Percentiles rank a stretch among this genome's conserved stretches.
These are phyloP conservation scores for Garcia nutans DNA, from an alignment of 345 rosid genomes.

Conservation along the genomic window DNA sequence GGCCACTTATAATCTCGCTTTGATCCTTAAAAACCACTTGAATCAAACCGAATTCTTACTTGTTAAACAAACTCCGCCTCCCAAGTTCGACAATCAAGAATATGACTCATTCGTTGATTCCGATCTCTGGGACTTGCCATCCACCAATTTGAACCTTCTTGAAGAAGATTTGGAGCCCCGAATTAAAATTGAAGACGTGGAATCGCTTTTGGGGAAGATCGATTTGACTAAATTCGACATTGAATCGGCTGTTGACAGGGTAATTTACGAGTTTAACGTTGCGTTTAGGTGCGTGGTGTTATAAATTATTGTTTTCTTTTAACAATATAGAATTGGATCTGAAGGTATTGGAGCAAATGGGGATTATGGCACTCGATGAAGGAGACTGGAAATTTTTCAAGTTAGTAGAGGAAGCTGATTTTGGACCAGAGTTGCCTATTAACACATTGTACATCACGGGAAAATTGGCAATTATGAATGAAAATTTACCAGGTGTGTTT, in stretches of 20 bases:
- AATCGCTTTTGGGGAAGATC: conserved; percentile 36
- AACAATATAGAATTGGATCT: background rate
- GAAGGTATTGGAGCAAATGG: conserved; percentile 59
- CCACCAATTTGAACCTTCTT: conserved; percentile 33
- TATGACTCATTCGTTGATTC: conserved; percentile 73
- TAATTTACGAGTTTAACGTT: conserved; percentile 17
- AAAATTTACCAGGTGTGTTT: conserved; percentile 44
- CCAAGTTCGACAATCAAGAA: conserved; percentile 50
- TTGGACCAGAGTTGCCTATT: conserved; percentile 61
- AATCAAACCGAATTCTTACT: conserved; percentile 50
- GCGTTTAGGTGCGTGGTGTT: background rate
- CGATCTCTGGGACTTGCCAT: conserved; percentile 86
- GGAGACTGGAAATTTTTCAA: conserved; percentile 63
- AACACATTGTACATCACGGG: conserved; percentile 55
- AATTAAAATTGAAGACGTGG: conserved; percentile 25
- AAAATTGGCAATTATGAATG: conserved; percentile 31
- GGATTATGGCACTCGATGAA: conserved; percentile 39
- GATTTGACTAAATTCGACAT: conserved; percentile 45
- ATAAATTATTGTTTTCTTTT: conserved; percentile 1
- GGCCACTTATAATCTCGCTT: conserved; percentile 52
- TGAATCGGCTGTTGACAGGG: conserved; percentile 45
- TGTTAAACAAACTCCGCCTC: conserved; percentile 59
- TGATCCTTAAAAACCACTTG: conserved; percentile 40
- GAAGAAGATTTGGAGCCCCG: conserved; percentile 28
- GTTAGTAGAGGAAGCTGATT: conserved; percentile 70